phyloP scores from a whole-genome alignment of 495 filamentous ascomycete species.

The Penicillium longicatenatum region DNA sequence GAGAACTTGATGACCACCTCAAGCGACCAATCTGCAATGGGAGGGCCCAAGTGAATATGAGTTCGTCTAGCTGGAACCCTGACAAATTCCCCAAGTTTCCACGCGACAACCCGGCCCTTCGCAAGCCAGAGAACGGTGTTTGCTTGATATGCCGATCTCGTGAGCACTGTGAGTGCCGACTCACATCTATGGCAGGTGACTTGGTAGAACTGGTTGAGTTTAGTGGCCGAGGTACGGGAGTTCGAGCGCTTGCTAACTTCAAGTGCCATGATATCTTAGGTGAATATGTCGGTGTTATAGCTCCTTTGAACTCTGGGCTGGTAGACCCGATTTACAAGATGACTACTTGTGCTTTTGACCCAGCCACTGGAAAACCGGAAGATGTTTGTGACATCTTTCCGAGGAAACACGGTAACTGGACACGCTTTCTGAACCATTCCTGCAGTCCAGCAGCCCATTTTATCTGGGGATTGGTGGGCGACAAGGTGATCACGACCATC shows the following conservation, averaged over 20 bases:
- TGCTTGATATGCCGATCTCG: constrained; percentile 16
- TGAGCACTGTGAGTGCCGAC: constrained; percentile 20
- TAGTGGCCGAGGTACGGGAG: constrained; percentile 31
- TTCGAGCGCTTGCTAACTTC: constrained; percentile 35
- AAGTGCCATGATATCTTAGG: constrained; percentile 27
- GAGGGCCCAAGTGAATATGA: constrained; percentile 22
- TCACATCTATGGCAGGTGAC: constrained; percentile 17
- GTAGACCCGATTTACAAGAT: constrained; percentile 14
- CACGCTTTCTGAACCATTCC: constrained; percentile 74
- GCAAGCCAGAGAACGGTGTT: neutral
- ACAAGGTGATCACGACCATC: constrained; percentile 21
- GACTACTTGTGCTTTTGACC: neutral
- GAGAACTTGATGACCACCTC: constrained; percentile 4
- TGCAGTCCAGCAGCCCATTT: constrained; percentile 47
- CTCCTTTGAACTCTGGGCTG: constrained; percentile 9
- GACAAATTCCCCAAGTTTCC: constrained; percentile 1
- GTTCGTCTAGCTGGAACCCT: constrained; percentile 16
- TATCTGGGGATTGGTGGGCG: constrained; percentile 21
- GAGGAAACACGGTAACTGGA: constrained; percentile 46
- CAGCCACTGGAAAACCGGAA: neutral
- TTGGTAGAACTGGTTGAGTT: constrained; percentile 39
- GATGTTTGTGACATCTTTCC: neutral
- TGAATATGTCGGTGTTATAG: constrained; percentile 34
- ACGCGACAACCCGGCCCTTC: neutral
- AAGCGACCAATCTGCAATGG: constrained; percentile 17